phyloP scores from a whole-genome alignment of 345 rosid genomes.

The Melaleuca quinquenervia region DNA sequence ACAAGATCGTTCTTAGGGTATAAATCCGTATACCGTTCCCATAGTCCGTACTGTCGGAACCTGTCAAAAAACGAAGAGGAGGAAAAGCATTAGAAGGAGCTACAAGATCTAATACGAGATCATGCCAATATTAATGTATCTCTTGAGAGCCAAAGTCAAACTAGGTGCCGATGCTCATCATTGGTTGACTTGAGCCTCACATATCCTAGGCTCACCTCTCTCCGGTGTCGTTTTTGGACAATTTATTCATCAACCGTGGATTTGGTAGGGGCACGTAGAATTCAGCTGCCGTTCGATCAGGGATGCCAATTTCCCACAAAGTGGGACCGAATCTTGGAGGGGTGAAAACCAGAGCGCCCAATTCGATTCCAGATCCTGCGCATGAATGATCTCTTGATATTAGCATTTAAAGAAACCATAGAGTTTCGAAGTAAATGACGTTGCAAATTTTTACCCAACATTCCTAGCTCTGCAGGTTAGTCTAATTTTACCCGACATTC shows the following conservation, averaged over 20 bases:
- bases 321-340: conserved; percentile 40
- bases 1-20: conserved; percentile 3
- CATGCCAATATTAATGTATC: background rate
- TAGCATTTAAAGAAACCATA: background rate
- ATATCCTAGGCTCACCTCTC: conserved; percentile 1
- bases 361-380: conserved; percentile 8
- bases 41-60: conserved; percentile 14
- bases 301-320: conserved; percentile 34
- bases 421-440: background rate
- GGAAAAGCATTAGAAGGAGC: background rate
- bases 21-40: conserved; percentile 4
- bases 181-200: background rate
- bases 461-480: background rate
- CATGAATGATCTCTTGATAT: background rate
- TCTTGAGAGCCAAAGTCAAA: background rate
- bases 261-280: conserved; percentile 22
- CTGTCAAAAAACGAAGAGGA: background rate
- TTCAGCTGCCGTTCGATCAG: conserved; percentile 27
- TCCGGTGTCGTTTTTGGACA: background rate
- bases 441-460: background rate
- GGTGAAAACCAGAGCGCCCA: conserved; percentile 10
- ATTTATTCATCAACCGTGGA: conserved; percentile 9
- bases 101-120: background rate
- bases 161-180: background rate
- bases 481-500: background rate